A percentile compares a stretch with the other conserved stretches of the same genome.
Conservation (phyloP, 2,329 filamentous ascomycete species). For the Alternaria longipes region DNA sequence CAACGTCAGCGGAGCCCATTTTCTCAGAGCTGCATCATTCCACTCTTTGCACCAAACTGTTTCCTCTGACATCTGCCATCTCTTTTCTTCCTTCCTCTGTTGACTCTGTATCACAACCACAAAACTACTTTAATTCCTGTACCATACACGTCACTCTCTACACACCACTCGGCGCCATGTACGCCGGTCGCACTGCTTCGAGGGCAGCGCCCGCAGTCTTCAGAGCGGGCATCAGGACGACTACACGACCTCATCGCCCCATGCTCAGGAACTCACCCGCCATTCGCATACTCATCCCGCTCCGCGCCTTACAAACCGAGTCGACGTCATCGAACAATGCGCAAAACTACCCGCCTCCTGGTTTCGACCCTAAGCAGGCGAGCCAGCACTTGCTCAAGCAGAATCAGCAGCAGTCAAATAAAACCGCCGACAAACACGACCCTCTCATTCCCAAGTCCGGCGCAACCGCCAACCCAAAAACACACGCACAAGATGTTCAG, state of each 20-base stretch:
- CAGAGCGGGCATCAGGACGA: slow-evolving; percentile 54
- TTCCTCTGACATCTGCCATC: slow-evolving; percentile 12
- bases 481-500: slow-evolving; percentile 57
- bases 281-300: slow-evolving; percentile 66
- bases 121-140: slow-evolving; percentile 13
- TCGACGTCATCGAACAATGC: slow-evolving; percentile 58
- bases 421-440: slow-evolving; percentile 38
- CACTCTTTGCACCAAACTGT: slow-evolving; percentile 17
- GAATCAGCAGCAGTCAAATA: slow-evolving; percentile 36
- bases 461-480: slow-evolving; percentile 58
- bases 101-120: slow-evolving; percentile 7
- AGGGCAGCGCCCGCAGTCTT: slow-evolving; percentile 59
- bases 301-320: slow-evolving; percentile 65
- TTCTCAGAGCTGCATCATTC: slow-evolving; percentile 26
- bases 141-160: slow-evolving; percentile 23
- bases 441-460: slow-evolving; percentile 49
- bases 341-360: slow-evolving; percentile 77
- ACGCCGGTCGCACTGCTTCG: slow-evolving; percentile 55
- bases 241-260: slow-evolving; percentile 51
- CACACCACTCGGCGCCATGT: slow-evolving; percentile 52
- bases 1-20: slow-evolving; percentile 20
- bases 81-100: slow-evolving; percentile 18
- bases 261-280: slow-evolving; percentile 64
- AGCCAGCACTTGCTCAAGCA: slow-evolving; percentile 77
- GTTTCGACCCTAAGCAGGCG: slow-evolving; percentile 89